These are phyloP conservation scores for Limnanthes douglasii DNA, from an alignment of 345 rosid species.

Conservation along the genomic window DNA sequence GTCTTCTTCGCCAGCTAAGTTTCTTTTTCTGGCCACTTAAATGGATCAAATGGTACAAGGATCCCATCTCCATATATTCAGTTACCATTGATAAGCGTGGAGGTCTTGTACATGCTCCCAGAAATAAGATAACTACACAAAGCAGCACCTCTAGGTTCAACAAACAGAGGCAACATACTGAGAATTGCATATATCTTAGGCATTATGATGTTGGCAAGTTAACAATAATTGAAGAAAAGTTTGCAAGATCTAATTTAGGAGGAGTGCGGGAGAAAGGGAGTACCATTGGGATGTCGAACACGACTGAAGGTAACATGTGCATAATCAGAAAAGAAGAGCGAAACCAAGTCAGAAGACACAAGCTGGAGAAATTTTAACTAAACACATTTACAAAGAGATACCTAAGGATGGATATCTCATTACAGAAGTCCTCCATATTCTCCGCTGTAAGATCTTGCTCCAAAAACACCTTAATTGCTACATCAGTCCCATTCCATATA, in stretches of 20 bases:
- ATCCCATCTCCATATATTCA: slow-evolving; percentile 98
- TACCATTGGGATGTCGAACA: slow-evolving; percentile 98
- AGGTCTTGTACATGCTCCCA: slow-evolving; percentile 97
- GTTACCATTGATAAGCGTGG: slow-evolving; percentile 89
- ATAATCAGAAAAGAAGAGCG: slow-evolving; percentile 11
- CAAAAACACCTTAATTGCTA: slow-evolving; percentile 88
- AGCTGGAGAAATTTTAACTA: slow-evolving; percentile 1
- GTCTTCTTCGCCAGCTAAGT: slow-evolving; percentile 74
- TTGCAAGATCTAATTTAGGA: neutral
- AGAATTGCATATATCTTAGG: slow-evolving; percentile 2
- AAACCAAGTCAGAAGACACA: slow-evolving; percentile 21
- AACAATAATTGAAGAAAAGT: neutral
- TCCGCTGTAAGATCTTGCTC: slow-evolving; percentile 96
- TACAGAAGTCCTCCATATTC: slow-evolving; percentile 98
- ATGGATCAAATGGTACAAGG: slow-evolving; percentile 76
- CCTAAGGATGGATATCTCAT: slow-evolving; percentile 97
- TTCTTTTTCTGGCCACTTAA: slow-evolving; percentile 79
- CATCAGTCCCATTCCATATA: slow-evolving; percentile 95
- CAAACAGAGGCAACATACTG: slow-evolving; percentile 7
- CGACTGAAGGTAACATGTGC: slow-evolving; percentile 45
- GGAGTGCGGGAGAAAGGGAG: slow-evolving; percentile 6
- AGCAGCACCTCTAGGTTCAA: slow-evolving; percentile 6
- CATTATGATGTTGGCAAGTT: neutral
- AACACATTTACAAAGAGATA: slow-evolving; percentile 10
- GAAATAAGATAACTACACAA: slow-evolving; percentile 81